Evolutionary conservation across 257 asterid genomes (phyloP).

Genomic region (Coffea canephora): DNA sequence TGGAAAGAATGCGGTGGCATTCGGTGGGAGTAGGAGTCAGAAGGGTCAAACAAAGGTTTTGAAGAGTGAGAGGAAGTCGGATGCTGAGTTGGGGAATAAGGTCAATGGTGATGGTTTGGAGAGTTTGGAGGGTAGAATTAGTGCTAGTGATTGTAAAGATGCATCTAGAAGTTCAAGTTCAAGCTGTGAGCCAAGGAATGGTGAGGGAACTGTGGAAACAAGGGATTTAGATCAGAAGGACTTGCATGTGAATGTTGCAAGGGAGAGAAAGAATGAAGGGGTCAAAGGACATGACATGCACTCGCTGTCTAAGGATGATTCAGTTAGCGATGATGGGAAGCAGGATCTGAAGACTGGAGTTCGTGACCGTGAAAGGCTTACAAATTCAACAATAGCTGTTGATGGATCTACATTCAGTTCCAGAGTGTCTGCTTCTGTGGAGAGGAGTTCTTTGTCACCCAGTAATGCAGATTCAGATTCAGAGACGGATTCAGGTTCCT

Average conservation of each 20-base stretch:
- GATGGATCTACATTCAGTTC: slow-evolving; percentile 37
- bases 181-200: slow-evolving; percentile 36
- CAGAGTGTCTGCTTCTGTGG: slow-evolving; percentile 39
- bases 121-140: slow-evolving; percentile 38
- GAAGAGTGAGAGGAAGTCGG: slow-evolving; percentile 47
- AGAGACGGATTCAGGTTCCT: slow-evolving; percentile 59
- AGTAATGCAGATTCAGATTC: slow-evolving; percentile 75
- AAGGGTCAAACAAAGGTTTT: slow-evolving; percentile 42
- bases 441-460: slow-evolving; percentile 51
- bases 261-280: slow-evolving; percentile 25
- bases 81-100: slow-evolving; percentile 43
- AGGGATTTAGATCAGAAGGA: slow-evolving; percentile 38
- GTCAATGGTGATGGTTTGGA: slow-evolving; percentile 33
- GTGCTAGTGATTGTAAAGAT: slow-evolving; percentile 41
- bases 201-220: slow-evolving; percentile 28
- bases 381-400: slow-evolving; percentile 29
- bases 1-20: slow-evolving; percentile 38
- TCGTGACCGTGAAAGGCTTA: slow-evolving; percentile 33
- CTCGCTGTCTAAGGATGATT: slow-evolving; percentile 23
- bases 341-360: slow-evolving; percentile 35
- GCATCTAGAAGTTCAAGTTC: slow-evolving; percentile 33
- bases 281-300: slow-evolving; percentile 35
- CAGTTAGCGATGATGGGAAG: slow-evolving; percentile 36
- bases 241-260: slow-evolving; percentile 20
- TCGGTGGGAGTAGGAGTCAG: slow-evolving; percentile 35